These are phyloP conservation scores for Dothidotthia symphoricarpi DNA, from an alignment of 2,329 filamentous ascomycete genomes.

Conservation along the genomic window DNA sequence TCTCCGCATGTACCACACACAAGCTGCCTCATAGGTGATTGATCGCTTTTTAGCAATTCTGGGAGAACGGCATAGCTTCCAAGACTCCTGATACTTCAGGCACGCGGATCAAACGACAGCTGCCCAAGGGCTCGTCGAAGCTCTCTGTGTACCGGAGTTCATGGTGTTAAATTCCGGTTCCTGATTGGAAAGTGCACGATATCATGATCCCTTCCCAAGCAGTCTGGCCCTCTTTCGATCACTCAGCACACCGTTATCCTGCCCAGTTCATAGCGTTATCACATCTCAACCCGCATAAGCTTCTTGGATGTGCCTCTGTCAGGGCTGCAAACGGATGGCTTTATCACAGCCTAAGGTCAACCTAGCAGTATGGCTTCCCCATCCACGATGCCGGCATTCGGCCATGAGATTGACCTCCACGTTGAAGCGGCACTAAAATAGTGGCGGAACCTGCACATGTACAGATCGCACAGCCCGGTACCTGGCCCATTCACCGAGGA, in stretches of 20 bases:
- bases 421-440: constrained; percentile 25
- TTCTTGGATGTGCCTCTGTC: constrained; percentile 8
- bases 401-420: constrained; percentile 3
- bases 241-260: constrained; percentile 12
- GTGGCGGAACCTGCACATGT: constrained; percentile 20
- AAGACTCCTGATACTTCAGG: constrained; percentile 14
- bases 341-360: constrained; percentile 31
- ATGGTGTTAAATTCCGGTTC: too few relatives aligned
- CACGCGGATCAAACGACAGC: constrained; percentile 33
- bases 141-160: too few relatives aligned
- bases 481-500: constrained; percentile 18
- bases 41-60: constrained; percentile 11
- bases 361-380: constrained; percentile 14
- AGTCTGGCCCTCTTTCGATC: constrained; percentile 9
- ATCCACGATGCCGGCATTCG: constrained; percentile 14
- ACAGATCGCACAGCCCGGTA: constrained; percentile 21
- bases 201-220: background rate
- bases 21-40: constrained; percentile 34
- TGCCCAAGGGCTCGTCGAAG: too few relatives aligned
- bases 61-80: constrained; percentile 15
- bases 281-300: constrained; percentile 7
- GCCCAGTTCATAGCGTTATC: constrained; percentile 4
- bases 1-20: constrained; percentile 5
- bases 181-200: too few relatives aligned
- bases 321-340: constrained; percentile 25